Evolutionary conservation across 1,139 yeast genomes (phyloP), one percentile per base, ranked within the genome.

Genomic region (Saccharomyces hybrid): DNA sequence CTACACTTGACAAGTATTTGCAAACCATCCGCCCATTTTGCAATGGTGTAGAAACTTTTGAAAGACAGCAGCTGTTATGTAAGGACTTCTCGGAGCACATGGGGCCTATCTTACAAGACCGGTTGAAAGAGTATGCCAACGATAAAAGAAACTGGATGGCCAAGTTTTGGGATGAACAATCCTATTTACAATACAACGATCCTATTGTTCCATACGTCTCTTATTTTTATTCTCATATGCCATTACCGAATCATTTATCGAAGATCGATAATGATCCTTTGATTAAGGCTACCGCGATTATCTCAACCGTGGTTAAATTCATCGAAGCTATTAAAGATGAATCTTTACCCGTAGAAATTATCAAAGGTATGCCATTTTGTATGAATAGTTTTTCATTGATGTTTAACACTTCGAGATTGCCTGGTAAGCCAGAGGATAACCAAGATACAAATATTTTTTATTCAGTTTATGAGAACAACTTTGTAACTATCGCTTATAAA

Each of bases 201-300:
- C 96, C 98, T 0, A 88, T 93, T 26, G 89, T 88, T 32, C 98
- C 98, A 14, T 90, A 84, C 69, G 97, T 89, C 46, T 88, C 96
- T 11, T 93, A 93, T 75, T 93, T 90, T 66, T 91, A 83, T 73
- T 80, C 86, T 54, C 97, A 91, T 76, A 84, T 83, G 71, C 93
- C 88, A 64, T 66, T 75, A 51, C 77, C 81, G 31, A 57, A 78
- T 42, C 67, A 73, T 57, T 80, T 81, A 58, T 61, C 68, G 5
- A 69, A 69, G 16, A 75, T 85, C 59, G 87, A 86, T 54, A 77
- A 80, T 62, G 83, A 85, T 68, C 96, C 91, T 62, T 78, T 89
- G 55, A 74, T 79, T 62, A 88, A 91, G 67, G 88, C 97, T 3
- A 75, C 91, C 62, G 78, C 80, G 62, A 76, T 87, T 70, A 74